These are phyloP conservation scores for Talaromyces sp. DNA, from an alignment of 2,329 filamentous ascomycete genomes.

Conservation along the genomic window DNA sequence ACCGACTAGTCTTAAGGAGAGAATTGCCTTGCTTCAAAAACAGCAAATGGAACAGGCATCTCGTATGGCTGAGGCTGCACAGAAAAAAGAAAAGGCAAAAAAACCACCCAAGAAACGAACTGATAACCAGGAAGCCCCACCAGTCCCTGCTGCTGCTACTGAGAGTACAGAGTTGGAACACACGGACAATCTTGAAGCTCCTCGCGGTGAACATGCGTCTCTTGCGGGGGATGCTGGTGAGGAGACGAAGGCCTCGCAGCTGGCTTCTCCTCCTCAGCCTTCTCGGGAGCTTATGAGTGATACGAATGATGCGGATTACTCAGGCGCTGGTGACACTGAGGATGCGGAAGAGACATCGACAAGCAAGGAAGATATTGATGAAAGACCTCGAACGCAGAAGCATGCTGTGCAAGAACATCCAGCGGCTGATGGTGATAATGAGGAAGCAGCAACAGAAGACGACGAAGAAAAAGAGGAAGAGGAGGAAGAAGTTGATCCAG, in stretches of 20 bases:
- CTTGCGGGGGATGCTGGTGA: constrained; percentile 27
- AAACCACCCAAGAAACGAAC: constrained; percentile 61
- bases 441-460: constrained; percentile 46
- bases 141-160: constrained; percentile 13
- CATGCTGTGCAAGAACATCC: constrained; percentile 42
- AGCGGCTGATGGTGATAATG: constrained; percentile 28
- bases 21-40: constrained; percentile 88
- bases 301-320: constrained; percentile 62
- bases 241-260: constrained; percentile 17
- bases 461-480: constrained; percentile 65
- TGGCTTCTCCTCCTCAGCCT: constrained; percentile 33
- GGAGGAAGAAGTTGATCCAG: constrained; percentile 81
- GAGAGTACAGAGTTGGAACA: constrained; percentile 27
- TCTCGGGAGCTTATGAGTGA: constrained; percentile 55
- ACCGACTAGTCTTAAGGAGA: constrained; percentile 86
- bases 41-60: constrained; percentile 87
- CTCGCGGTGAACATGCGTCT: constrained; percentile 28
- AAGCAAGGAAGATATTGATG: constrained; percentile 71
- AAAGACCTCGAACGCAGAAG: constrained; percentile 32
- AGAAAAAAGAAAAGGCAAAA: constrained; percentile 86
- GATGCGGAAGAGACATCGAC: constrained; percentile 59
- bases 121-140: constrained; percentile 41
- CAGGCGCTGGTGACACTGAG: constrained; percentile 58
- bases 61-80: constrained; percentile 68
- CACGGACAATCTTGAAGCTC: constrained; percentile 29